Conservation (phyloP, 257 asterid genomes). For the Solanum sejunctum region DNA sequence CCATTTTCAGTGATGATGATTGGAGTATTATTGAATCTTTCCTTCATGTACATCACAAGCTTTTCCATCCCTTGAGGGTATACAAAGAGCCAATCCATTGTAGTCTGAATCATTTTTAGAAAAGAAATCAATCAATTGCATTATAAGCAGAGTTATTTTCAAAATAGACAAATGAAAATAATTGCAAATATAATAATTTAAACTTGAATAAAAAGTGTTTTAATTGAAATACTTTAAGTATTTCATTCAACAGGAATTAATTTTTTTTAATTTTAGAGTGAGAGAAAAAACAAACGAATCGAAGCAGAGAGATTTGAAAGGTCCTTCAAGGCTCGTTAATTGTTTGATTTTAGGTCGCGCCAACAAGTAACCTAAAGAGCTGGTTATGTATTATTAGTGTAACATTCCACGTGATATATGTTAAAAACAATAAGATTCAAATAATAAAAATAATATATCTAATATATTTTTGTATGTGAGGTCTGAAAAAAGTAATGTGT, state of each 20-base stretch:
- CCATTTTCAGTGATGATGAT: constrained; percentile 56
- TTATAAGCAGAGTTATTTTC: not conserved
- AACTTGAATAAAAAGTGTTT: not conserved
- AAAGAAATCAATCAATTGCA: not conserved
- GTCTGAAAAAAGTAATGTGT: too few species aligned
- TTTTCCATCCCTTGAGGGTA: constrained; percentile 56
- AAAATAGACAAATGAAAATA: not conserved
- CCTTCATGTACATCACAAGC: constrained; percentile 37
- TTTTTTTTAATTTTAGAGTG: not conserved
- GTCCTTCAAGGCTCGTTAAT: too few species aligned
- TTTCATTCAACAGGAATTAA: not conserved
- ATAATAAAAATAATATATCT: too few species aligned
- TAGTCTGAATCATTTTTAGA: constrained; percentile 20
- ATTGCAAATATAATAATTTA: not conserved
- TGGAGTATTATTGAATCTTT: constrained; percentile 48
- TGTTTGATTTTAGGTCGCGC: too few species aligned
- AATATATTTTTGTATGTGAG: too few species aligned
- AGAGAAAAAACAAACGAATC: too few species aligned
- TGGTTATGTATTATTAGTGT: too few species aligned
- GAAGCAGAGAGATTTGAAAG: too few species aligned
- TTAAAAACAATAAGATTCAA: not conserved
- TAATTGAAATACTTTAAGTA: not conserved
- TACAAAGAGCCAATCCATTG: constrained; percentile 32
- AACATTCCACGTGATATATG: not conserved
- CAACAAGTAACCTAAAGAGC: too few species aligned